A percentile compares a stretch with the other conserved stretches of the same genome.
These are phyloP conservation scores for Phlebiopsis flavidoalba DNA, from an alignment of 768 basidiomycete genomes.

Conservation along the genomic window DNA sequence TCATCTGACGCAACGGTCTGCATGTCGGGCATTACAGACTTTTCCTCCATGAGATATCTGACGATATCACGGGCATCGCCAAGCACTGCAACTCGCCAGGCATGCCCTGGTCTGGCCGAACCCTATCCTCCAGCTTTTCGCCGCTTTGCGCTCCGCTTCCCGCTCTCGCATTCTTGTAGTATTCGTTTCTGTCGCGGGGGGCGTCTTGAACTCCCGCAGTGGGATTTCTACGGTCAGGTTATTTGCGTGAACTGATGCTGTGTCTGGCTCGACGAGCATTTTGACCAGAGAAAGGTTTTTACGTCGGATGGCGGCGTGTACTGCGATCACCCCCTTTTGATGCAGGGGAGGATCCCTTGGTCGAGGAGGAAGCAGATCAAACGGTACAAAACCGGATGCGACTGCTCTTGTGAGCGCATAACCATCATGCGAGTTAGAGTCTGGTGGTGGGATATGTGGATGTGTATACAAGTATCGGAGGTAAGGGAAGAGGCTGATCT, in stretches of 20 bases:
- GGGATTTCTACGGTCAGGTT: background rate
- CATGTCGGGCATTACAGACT: conserved; percentile 70
- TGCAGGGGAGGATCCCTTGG: conserved; percentile 65
- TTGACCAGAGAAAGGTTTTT: conserved; percentile 65
- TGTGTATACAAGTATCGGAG: conserved; percentile 50
- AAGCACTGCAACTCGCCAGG: conserved; percentile 60
- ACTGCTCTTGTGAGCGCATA: conserved; percentile 83
- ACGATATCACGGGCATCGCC: conserved; percentile 64
- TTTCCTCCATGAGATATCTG: conserved; percentile 64
- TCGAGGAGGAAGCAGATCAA: conserved; percentile 69
- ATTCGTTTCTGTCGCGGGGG: background rate
- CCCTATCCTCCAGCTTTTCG: conserved; percentile 56
- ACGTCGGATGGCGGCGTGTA: conserved; percentile 71
- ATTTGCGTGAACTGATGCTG: background rate
- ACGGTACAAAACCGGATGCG: conserved; percentile 52
- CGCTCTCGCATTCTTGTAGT: background rate
- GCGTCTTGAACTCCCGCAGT: too few relatives aligned
- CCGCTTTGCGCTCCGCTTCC: conserved; percentile 35
- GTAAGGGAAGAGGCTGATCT: conserved; percentile 59
- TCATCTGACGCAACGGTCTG: conserved; percentile 48
- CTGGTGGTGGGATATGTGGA: conserved; percentile 35
- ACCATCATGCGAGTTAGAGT: conserved; percentile 67
- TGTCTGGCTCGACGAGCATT: conserved; percentile 65
- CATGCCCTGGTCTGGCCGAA: conserved; percentile 51
- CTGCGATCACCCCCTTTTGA: conserved; percentile 57